These are phyloP conservation scores for Aureobasidium uvarum DNA, from an alignment of 2,329 filamentous ascomycete genomes.

Conservation along the genomic window DNA sequence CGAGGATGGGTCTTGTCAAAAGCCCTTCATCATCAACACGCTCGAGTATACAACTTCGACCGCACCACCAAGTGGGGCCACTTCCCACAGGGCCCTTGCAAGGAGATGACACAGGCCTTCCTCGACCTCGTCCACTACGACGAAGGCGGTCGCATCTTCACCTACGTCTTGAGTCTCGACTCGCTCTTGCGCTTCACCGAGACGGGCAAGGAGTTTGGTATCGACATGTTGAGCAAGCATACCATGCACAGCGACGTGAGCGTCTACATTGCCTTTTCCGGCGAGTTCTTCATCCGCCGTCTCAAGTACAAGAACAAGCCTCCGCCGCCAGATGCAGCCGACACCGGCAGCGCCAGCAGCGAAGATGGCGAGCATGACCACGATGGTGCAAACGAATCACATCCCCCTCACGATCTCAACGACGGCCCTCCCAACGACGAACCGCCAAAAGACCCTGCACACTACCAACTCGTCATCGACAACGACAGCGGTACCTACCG, in stretches of 20 bases:
- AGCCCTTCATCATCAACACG: slow-evolving; percentile 86
- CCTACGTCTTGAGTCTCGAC: slow-evolving; percentile 87
- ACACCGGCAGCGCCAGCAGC: slow-evolving; percentile 41
- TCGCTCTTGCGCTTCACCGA: slow-evolving; percentile 87
- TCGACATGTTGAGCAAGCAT: slow-evolving; percentile 90
- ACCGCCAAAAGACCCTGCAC: slow-evolving; percentile 52
- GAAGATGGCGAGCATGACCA: slow-evolving; percentile 29
- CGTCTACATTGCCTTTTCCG: slow-evolving; percentile 86
- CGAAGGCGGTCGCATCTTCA: slow-evolving; percentile 81
- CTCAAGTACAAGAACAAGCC: slow-evolving; percentile 52
- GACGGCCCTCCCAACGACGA: slow-evolving; percentile 46
- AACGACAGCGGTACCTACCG: slow-evolving; percentile 95
- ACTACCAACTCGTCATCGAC: slow-evolving; percentile 88
- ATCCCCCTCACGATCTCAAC: slow-evolving; percentile 53
- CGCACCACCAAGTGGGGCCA: slow-evolving; percentile 68
- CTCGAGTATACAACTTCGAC: slow-evolving; percentile 85
- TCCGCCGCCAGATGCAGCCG: slow-evolving; percentile 46
- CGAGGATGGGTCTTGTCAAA: slow-evolving; percentile 78
- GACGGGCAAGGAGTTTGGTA: slow-evolving; percentile 91
- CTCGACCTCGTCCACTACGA: slow-evolving; percentile 84
- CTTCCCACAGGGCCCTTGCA: slow-evolving; percentile 59
- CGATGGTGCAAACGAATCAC: slow-evolving; percentile 33
- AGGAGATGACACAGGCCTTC: slow-evolving; percentile 73
- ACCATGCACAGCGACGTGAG: slow-evolving; percentile 95
- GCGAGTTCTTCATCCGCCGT: slow-evolving; percentile 86